Conservation (phyloP, 192 early-diverging fungal species). For the Mortierella hygrophila region DNA sequence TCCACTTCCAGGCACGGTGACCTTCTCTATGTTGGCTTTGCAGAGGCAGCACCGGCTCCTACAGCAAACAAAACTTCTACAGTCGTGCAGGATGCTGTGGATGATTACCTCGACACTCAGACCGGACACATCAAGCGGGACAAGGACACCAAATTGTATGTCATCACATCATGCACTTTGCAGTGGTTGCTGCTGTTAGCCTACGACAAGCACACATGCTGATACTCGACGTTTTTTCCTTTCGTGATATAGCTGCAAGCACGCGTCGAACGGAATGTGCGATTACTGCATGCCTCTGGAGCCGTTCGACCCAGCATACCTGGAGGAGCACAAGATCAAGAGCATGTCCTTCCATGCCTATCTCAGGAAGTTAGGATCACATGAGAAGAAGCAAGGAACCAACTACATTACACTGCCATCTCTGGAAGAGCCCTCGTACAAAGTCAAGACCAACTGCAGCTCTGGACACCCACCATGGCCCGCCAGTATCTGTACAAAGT, state of each 20-base stretch:
- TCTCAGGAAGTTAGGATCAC: slow-evolving; percentile 78
- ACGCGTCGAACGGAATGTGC: slow-evolving; percentile 88
- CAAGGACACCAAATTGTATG: slow-evolving; percentile 86
- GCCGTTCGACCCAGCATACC: slow-evolving; percentile 90
- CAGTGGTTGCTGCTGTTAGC: not conserved
- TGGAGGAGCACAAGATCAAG: slow-evolving; percentile 94
- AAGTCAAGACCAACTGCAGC: slow-evolving; percentile 85
- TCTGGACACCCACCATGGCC: slow-evolving; percentile 92
- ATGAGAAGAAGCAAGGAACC: slow-evolving; percentile 72
- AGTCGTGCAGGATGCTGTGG: slow-evolving; percentile 79
- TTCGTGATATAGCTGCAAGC: slow-evolving; percentile 74
- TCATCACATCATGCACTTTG: not conserved
- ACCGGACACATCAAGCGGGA: slow-evolving; percentile 85
- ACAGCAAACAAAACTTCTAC: slow-evolving; percentile 2
- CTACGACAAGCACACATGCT: not conserved
- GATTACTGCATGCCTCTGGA: slow-evolving; percentile 94
- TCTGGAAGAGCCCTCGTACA: slow-evolving; percentile 85
- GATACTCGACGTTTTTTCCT: not conserved
- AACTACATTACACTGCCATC: slow-evolving; percentile 79
- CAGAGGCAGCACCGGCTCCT: slow-evolving; percentile 40
- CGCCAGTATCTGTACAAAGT: slow-evolving; percentile 96
- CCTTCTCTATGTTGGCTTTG: slow-evolving; percentile 62
- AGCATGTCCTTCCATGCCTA: slow-evolving; percentile 97
- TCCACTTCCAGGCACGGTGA: slow-evolving; percentile 62
- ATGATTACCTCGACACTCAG: slow-evolving; percentile 84